Conservation (phyloP, 805 yeast species). For the Metschnikowia arizonensis region DNA sequence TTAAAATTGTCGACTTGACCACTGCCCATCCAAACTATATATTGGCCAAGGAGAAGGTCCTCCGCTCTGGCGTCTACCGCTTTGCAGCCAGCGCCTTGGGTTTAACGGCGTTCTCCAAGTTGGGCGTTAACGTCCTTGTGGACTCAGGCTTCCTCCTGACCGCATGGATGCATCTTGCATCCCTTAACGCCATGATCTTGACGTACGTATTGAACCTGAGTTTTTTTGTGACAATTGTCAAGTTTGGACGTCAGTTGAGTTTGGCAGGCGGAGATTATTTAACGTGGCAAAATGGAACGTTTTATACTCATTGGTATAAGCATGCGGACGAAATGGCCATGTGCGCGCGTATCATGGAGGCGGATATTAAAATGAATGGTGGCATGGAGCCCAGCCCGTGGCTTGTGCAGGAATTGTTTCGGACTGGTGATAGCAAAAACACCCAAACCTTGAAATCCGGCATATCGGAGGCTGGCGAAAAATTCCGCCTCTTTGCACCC, state of each 20-base stretch:
- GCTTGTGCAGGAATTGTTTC: conserved; percentile 37
- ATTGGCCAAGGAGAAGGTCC: conserved; percentile 25
- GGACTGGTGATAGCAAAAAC: conserved; percentile 25
- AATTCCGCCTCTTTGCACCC: conserved; percentile 35
- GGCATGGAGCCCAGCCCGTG: conserved; percentile 26
- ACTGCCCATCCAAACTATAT: conserved; percentile 54
- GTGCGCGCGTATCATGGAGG: conserved; percentile 60
- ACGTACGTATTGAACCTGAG: conserved; percentile 40
- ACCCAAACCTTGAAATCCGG: conserved; percentile 33
- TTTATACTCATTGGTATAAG: conserved; percentile 57
- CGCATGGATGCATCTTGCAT: conserved; percentile 35
- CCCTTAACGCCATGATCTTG: conserved; percentile 45
- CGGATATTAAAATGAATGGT: conserved; percentile 54
- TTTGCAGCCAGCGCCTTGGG: conserved; percentile 31
- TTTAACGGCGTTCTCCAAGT: conserved; percentile 35
- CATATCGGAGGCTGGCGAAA: conserved; percentile 33
- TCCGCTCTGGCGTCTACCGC: conserved; percentile 29
- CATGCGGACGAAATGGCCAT: conserved; percentile 68
- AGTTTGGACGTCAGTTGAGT: conserved; percentile 37
- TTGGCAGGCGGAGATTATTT: conserved; percentile 51
- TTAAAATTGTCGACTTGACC: conserved; percentile 56
- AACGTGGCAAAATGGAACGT: conserved; percentile 62
- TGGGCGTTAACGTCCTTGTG: conserved; percentile 39
- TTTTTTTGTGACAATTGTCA: conserved; percentile 39
- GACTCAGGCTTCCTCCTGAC: conserved; percentile 37